A percentile compares a stretch with the other conserved stretches of the same genome.
phyloP scores from a whole-genome alignment of 1,139 yeast genomes.

The Zygosaccharomyces sapae region DNA sequence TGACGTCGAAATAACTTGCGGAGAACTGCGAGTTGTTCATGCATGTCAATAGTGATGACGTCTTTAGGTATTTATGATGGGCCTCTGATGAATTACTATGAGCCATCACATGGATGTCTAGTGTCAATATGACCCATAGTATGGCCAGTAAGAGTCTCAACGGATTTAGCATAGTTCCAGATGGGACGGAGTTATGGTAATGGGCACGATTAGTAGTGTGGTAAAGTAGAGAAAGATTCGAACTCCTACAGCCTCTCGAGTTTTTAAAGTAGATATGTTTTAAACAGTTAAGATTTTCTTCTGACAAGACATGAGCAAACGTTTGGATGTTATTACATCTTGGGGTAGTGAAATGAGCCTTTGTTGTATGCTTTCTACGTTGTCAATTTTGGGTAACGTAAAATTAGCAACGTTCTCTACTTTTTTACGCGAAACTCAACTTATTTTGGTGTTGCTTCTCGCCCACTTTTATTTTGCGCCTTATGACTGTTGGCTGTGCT shows the following conservation, averaged over 20 bases:
- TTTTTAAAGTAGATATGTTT: no score
- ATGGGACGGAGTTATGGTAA: no score
- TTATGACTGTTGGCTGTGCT: background rate
- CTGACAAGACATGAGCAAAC: no score
- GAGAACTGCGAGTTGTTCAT: constrained; percentile 87
- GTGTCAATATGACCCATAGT: constrained; percentile 1
- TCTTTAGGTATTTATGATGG: constrained; percentile 29
- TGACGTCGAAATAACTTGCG: constrained; percentile 79
- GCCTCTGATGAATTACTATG: constrained; percentile 6
- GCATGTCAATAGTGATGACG: constrained; percentile 85
- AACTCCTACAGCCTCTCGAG: no score
- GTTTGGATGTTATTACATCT: no score
- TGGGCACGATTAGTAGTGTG: no score
- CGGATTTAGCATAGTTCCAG: background rate
- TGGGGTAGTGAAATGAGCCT: no score
- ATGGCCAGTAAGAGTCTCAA: constrained; percentile 2
- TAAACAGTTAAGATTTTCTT: no score
- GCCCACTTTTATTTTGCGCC: background rate
- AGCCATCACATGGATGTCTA: constrained; percentile 4
- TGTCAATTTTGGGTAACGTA: background rate
- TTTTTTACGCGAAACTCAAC: background rate
- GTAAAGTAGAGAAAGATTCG: no score
- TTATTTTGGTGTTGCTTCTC: background rate
- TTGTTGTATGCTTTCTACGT: no score
- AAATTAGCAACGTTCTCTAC: background rate